Percentiles rank a stretch among this genome's conserved stretches.
Conservation (phyloP, 2,329 filamentous ascomycete species). For the Sphaerulina musiva region DNA sequence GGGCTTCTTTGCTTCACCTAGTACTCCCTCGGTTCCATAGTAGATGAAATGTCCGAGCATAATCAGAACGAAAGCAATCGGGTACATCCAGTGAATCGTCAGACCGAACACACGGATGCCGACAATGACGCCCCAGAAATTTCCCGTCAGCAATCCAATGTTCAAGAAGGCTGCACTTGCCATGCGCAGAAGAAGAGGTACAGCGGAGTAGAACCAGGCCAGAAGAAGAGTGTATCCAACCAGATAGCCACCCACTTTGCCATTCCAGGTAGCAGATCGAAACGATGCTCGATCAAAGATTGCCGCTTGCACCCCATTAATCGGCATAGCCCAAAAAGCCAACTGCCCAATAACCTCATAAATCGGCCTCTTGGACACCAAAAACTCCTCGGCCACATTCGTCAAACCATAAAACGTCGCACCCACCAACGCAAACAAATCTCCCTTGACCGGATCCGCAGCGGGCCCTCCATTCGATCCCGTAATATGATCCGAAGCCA, state of each 20-base stretch:
- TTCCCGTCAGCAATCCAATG: slow-evolving; percentile 84
- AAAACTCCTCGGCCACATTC: slow-evolving; percentile 92
- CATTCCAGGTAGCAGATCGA: slow-evolving; percentile 40
- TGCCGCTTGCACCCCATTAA: slow-evolving; percentile 83
- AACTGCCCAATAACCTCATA: slow-evolving; percentile 93
- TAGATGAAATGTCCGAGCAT: slow-evolving; percentile 79
- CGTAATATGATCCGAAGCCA: slow-evolving; percentile 81
- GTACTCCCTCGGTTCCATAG: slow-evolving; percentile 71
- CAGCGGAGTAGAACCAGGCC: slow-evolving; percentile 77
- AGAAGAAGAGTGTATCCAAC: slow-evolving; percentile 84
- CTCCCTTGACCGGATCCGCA: slow-evolving; percentile 75
- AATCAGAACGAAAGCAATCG: slow-evolving; percentile 90
- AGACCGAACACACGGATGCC: slow-evolving; percentile 80
- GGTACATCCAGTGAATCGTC: slow-evolving; percentile 81
- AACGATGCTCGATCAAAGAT: slow-evolving; percentile 85
- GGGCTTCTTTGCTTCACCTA: slow-evolving; percentile 88
- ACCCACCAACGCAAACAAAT: slow-evolving; percentile 82
- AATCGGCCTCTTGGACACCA: slow-evolving; percentile 76
- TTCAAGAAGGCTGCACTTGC: slow-evolving; percentile 93
- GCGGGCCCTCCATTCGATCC: slow-evolving; percentile 62
- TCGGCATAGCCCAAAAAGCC: slow-evolving; percentile 77
- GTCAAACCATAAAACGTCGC: slow-evolving; percentile 85
- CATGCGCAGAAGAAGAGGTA: slow-evolving; percentile 82
- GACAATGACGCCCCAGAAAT: slow-evolving; percentile 96
- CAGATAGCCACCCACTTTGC: slow-evolving; percentile 67